Percentiles rank a stretch among this genome's conserved stretches.
Conservation (phyloP, 805 yeast species). For the Tetrapisispora taiwanensis region DNA sequence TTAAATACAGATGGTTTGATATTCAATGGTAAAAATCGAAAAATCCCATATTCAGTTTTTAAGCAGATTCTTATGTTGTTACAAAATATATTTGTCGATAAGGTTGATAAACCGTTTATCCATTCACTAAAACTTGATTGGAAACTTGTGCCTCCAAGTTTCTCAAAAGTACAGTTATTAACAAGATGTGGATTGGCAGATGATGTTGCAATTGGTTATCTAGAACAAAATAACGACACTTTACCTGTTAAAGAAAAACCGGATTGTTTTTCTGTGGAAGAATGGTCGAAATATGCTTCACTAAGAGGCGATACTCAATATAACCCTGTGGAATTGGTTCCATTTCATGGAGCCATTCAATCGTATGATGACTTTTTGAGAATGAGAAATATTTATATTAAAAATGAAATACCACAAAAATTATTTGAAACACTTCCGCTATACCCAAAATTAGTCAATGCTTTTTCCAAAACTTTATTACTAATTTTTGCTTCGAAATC, state of each 20-base stretch:
- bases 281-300: conserved; percentile 23
- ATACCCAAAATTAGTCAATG: conserved; percentile 32
- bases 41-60: conserved; percentile 33
- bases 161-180: conserved; percentile 16
- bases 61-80: conserved; percentile 39
- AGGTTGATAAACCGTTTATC: conserved; percentile 8
- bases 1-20: conserved; percentile 13
- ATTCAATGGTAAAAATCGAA: conserved; percentile 19
- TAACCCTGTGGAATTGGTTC: conserved; percentile 24
- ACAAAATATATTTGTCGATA: conserved; percentile 34
- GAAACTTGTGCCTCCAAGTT: conserved; percentile 22
- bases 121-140: conserved; percentile 19
- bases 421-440: conserved; percentile 36
- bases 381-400: conserved; percentile 30
- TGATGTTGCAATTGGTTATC: conserved; percentile 22
- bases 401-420: conserved; percentile 30
- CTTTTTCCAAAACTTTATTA: conserved; percentile 34
- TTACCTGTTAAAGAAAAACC: conserved; percentile 15
- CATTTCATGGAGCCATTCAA: conserved; percentile 32
- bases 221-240: conserved; percentile 29
- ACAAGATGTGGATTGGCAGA: conserved; percentile 23
- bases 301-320: conserved; percentile 15
- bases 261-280: conserved; percentile 23
- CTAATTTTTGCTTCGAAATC: conserved; percentile 26
- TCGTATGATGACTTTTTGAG: conserved; percentile 35